phyloP scores from a whole-genome alignment of 306 rosid genomes.

The Sicyos edulis region DNA sequence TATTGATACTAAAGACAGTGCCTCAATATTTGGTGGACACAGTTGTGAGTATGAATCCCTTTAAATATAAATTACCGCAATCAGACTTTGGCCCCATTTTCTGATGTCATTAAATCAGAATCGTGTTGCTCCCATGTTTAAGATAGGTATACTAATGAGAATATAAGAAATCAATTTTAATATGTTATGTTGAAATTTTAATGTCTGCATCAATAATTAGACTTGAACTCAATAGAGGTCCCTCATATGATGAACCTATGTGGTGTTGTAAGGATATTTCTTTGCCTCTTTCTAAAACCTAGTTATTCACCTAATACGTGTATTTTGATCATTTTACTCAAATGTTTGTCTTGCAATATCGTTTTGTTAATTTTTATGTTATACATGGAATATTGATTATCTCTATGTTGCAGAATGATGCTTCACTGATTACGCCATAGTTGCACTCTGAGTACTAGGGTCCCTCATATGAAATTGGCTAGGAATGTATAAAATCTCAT shows the following conservation, averaged over 20 bases:
- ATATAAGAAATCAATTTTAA: not conserved
- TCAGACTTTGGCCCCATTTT: slow-evolving; percentile 21
- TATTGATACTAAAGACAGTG: slow-evolving; percentile 47
- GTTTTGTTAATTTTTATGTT: not conserved
- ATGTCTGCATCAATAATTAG: not conserved
- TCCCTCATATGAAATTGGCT: not conserved
- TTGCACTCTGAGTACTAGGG: not conserved
- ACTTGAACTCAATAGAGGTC: not conserved
- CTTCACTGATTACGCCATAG: not conserved
- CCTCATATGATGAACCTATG: not conserved
- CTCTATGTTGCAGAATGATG: not conserved
- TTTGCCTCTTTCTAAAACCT: not conserved
- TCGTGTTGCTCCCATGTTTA: not conserved
- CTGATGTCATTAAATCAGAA: not conserved
- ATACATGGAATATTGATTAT: not conserved
- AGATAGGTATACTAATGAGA: not conserved
- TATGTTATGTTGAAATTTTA: no score
- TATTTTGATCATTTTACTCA: not conserved
- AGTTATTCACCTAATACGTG: not conserved
- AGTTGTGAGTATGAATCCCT: slow-evolving; percentile 60
- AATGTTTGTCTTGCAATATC: not conserved
- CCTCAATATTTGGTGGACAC: slow-evolving; percentile 50
- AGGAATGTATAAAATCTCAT: not conserved
- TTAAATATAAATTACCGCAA: slow-evolving; percentile 18
- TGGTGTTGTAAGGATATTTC: not conserved